phyloP scores from a whole-genome alignment of 495 filamentous ascomycete genomes.

The Hypoxylon subgilvum region DNA sequence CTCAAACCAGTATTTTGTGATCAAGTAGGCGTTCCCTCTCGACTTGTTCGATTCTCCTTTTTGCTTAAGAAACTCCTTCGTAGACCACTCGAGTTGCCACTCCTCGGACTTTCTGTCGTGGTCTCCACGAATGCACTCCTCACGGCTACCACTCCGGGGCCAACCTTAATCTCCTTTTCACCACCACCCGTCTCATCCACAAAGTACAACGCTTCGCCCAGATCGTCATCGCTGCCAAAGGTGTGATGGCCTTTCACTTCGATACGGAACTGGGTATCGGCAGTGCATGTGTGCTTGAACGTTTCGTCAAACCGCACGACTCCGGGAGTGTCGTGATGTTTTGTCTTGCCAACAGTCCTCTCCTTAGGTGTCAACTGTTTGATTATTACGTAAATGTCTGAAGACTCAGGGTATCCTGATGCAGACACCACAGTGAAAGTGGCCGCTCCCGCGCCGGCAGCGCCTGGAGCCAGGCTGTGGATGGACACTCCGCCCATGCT shows the following conservation, averaged over 20 bases:
- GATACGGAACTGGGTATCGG: slow-evolving; percentile 86
- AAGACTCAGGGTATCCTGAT: slow-evolving; percentile 72
- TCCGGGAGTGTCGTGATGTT: slow-evolving; percentile 70
- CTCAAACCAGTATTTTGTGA: slow-evolving; percentile 2
- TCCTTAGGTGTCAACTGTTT: slow-evolving; percentile 67
- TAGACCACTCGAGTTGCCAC: slow-evolving; percentile 53
- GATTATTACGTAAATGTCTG: slow-evolving; percentile 83
- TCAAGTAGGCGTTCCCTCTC: slow-evolving; percentile 44
- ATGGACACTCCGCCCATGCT: slow-evolving; percentile 70
- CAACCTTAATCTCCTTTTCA: slow-evolving; percentile 76
- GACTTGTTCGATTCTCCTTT: slow-evolving; percentile 48
- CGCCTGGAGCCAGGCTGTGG: slow-evolving; percentile 60
- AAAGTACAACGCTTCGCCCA: slow-evolving; percentile 88
- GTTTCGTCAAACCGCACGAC: slow-evolving; percentile 74
- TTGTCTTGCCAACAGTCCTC: slow-evolving; percentile 87
- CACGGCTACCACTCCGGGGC: slow-evolving; percentile 68
- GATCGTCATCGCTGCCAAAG: slow-evolving; percentile 76
- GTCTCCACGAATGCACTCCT: slow-evolving; percentile 64
- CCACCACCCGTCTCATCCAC: slow-evolving; percentile 80
- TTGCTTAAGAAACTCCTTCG: slow-evolving; percentile 58
- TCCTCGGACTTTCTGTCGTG: slow-evolving; percentile 42
- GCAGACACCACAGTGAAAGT: slow-evolving; percentile 81
- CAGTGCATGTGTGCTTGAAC: slow-evolving; percentile 76
- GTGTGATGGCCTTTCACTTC: slow-evolving; percentile 82
- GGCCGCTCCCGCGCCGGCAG: slow-evolving; percentile 73